Evolutionary conservation across 1,284 basidiomycete species (phyloP).

Genomic region (Ceratobasidium sp.): DNA sequence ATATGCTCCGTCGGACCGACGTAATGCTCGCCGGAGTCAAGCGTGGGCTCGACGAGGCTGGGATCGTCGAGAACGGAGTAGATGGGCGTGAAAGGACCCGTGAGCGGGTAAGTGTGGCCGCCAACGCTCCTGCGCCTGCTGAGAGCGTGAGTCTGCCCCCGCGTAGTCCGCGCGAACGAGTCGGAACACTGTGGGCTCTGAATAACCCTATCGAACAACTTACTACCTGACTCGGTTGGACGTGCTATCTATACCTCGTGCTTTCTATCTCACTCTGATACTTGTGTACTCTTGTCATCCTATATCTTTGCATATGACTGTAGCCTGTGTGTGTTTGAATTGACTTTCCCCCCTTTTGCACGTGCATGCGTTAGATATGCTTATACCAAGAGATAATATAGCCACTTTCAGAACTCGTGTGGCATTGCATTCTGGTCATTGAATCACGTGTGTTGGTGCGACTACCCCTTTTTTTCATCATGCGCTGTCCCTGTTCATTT

Average conservation of each 20-base stretch:
- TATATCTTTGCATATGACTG: constrained; percentile 16
- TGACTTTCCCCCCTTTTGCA: constrained; percentile 9
- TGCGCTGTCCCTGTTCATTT: background rate
- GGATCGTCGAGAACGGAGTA: constrained; percentile 31
- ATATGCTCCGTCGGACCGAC: constrained; percentile 74
- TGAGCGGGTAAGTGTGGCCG: constrained; percentile 25
- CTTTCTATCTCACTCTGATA: constrained; percentile 3
- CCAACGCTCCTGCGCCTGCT: constrained; percentile 18
- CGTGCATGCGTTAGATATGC: background rate
- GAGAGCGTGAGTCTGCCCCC: constrained; percentile 36
- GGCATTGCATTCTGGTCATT: background rate
- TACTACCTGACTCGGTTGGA: background rate
- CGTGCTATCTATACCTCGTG: constrained; percentile 20
- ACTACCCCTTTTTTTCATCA: background rate
- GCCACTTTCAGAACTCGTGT: background rate
- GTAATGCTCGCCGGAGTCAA: constrained; percentile 70
- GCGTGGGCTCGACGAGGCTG: constrained; percentile 68
- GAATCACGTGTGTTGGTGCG: background rate
- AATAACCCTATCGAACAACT: constrained; percentile 17
- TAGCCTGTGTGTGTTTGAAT: constrained; percentile 31
- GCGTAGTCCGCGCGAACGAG: constrained; percentile 35
- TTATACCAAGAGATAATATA: background rate
- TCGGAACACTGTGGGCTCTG: constrained; percentile 28
- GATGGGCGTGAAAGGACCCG: constrained; percentile 33
- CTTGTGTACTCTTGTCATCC: constrained; percentile 5